Base-by-base conservation (phyloP, 2,329 filamentous ascomycete species). In the Stylonectria norvegica region DNA sequence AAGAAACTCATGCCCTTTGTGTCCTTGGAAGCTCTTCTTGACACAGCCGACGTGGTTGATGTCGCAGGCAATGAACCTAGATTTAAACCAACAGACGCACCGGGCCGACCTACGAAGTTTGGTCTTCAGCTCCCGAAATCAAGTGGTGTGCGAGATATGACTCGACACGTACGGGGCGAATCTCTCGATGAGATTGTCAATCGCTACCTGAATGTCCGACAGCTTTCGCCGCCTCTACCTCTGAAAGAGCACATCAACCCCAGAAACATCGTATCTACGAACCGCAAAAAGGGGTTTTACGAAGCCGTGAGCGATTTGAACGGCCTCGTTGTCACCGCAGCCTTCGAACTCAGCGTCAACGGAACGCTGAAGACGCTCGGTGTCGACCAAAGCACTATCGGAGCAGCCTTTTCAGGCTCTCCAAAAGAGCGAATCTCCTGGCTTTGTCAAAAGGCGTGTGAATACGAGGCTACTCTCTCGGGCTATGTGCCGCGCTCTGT, bases 221-320 rank as follows among this genome's bases (percentile, higher is more conserved):
- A 42, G 5, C 1, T 57, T 1, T 44, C 41, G 2, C 14, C 22
- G 5, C 32, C 23, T 4, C 23, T 47, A 1, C 43, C 49, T 3
- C 25, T 22, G 17, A 17, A 15, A 2, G 17, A 46, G 15, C 39
- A 51, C 5, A 60, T 61, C 16, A 29, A 38, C 3, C 39, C 56
- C 6, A 36, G 16, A 6, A 20, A 40, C 20, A 38, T 54, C 17
- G 49, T 58, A 12, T 12, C 28, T 9, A 50, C 53, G 2, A 27
- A 50, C 20, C 16, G 3, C 4, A 11, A 41, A 30, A 40, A 20
- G 20, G 30, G 30, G 3, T 42, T 52, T 15, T 35, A 54, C 29
- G 59, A 62, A 27, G 38, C 50, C 3, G 58, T 62, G 14, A 54
- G 54, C 22, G 57, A 61, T 25, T 42, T 62, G 8, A 62, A 62